Percentiles rank a stretch among this genome's conserved stretches.
Conservation (phyloP, 1,139 yeast genomes). For the Taphrina betulina region DNA sequence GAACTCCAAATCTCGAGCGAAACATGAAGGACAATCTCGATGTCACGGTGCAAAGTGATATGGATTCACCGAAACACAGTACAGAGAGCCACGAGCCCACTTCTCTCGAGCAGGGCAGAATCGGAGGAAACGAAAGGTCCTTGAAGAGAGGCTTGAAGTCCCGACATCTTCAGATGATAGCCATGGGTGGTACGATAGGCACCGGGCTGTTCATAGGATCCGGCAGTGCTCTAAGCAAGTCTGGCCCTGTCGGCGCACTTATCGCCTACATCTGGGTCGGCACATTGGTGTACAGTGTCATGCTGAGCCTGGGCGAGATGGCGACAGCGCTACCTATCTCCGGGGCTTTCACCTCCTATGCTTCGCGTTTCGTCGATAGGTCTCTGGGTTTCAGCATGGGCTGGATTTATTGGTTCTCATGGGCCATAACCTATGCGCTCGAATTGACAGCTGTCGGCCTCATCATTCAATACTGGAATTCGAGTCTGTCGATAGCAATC, state of each 20-base stretch:
- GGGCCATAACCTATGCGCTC: conserved; percentile 81
- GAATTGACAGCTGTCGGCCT: conserved; percentile 80
- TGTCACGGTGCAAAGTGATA: too few species aligned
- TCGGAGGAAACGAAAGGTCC: too few species aligned
- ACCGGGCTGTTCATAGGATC: conserved; percentile 60
- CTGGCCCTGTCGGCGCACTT: conserved; percentile 80
- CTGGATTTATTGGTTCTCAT: conserved; percentile 81
- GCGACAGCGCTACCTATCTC: conserved; percentile 78
- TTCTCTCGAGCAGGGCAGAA: not conserved
- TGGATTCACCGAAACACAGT: too few species aligned
- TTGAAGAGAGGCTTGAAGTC: conserved; percentile 49
- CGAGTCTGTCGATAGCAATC: conserved; percentile 54
- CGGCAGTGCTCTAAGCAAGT: conserved; percentile 73
- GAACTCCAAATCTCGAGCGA: too few species aligned
- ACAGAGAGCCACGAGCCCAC: conserved; percentile 1
- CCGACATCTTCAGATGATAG: conserved; percentile 53
- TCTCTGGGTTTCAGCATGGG: conserved; percentile 75
- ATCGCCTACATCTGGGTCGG: conserved; percentile 71
- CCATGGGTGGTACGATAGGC: conserved; percentile 56
- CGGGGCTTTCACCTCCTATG: conserved; percentile 60
- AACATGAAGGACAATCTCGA: too few species aligned
- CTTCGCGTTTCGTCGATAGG: conserved; percentile 25
- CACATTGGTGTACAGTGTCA: conserved; percentile 62
- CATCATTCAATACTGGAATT: conserved; percentile 71
- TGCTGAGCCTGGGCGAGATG: conserved; percentile 81